Conservation (phyloP, 2,329 filamentous ascomycete genomes). For the Cytospora leucostoma region DNA sequence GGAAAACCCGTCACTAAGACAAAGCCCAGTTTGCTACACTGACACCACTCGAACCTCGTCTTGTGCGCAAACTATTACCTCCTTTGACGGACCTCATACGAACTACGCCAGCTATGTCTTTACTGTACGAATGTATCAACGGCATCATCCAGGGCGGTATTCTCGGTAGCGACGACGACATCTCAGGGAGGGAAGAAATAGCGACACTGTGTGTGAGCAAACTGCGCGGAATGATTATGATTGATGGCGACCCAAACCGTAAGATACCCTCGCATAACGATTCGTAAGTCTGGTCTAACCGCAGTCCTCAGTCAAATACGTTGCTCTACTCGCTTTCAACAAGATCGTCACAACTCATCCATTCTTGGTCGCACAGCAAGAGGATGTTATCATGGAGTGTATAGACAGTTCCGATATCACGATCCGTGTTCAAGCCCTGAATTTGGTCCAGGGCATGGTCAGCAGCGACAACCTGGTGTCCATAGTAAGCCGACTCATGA, state of each 20-base stretch:
- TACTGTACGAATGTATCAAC: slow-evolving; percentile 97
- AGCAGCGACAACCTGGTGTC: slow-evolving; percentile 79
- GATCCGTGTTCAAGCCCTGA: slow-evolving; percentile 88
- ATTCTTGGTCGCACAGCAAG: slow-evolving; percentile 84
- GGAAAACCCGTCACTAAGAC: slow-evolving; percentile 12
- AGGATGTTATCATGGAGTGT: slow-evolving; percentile 94
- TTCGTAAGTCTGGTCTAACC: slow-evolving; percentile 1
- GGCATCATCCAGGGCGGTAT: slow-evolving; percentile 98
- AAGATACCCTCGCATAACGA: slow-evolving; percentile 42
- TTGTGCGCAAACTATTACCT: slow-evolving; percentile 88
- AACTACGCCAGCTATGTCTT: slow-evolving; percentile 95
- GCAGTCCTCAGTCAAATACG: slow-evolving; percentile 77
- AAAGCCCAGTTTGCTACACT: slow-evolving; percentile 79
- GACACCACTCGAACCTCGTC: slow-evolving; percentile 85
- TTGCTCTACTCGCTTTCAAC: slow-evolving; percentile 91
- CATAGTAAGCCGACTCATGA: slow-evolving; percentile 84
- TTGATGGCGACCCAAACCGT: slow-evolving; percentile 93
- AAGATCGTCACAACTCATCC: slow-evolving; percentile 90
- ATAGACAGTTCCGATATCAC: slow-evolving; percentile 96
- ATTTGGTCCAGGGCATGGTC: slow-evolving; percentile 92
- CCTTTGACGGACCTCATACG: slow-evolving; percentile 91
- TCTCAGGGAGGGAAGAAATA: slow-evolving; percentile 84
- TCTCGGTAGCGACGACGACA: slow-evolving; percentile 77
- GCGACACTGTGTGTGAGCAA: slow-evolving; percentile 91
- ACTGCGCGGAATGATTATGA: slow-evolving; percentile 88